Conservation (phyloP, 768 basidiomycete species). For the Hericium coralloides region DNA sequence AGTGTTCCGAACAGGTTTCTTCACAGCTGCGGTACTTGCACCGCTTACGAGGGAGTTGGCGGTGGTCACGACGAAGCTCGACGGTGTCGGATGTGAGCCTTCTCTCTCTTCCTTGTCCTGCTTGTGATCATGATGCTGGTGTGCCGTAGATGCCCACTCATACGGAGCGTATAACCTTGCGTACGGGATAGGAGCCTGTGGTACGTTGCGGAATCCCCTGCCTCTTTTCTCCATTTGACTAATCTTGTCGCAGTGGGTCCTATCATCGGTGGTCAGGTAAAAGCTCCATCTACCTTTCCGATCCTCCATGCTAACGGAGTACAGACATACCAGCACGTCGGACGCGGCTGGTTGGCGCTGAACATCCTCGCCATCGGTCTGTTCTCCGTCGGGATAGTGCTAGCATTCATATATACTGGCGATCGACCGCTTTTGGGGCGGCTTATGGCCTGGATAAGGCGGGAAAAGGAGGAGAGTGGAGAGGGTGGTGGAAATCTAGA, state of each 20-base stretch:
- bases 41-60: constrained; percentile 64
- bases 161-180: constrained; percentile 70
- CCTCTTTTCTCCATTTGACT: not conserved
- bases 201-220: constrained; percentile 28
- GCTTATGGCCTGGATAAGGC: not conserved
- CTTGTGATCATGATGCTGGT: too few species aligned
- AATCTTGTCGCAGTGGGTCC: constrained; percentile 46
- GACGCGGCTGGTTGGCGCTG: constrained; percentile 52
- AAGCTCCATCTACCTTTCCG: constrained; percentile 5
- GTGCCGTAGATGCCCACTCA: constrained; percentile 51
- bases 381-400: constrained; percentile 27
- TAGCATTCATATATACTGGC: constrained; percentile 42
- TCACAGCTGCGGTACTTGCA: constrained; percentile 47
- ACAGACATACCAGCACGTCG: constrained; percentile 52
- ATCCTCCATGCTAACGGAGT: not conserved
- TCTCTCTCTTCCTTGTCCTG: not conserved
- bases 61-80: constrained; percentile 41
- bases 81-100: constrained; percentile 59
- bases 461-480: not conserved
- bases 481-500: too few species aligned
- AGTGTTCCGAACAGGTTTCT: constrained; percentile 38
- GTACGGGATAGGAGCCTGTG: constrained; percentile 53
- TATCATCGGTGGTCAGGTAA: constrained; percentile 57
- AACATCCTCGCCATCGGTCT: constrained; percentile 40
- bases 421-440: constrained; percentile 16